A percentile compares a stretch with the other conserved stretches of the same genome.
Evolutionary conservation across 2,329 filamentous ascomycete species (phyloP).

Genomic region (Diatrype stigma): DNA sequence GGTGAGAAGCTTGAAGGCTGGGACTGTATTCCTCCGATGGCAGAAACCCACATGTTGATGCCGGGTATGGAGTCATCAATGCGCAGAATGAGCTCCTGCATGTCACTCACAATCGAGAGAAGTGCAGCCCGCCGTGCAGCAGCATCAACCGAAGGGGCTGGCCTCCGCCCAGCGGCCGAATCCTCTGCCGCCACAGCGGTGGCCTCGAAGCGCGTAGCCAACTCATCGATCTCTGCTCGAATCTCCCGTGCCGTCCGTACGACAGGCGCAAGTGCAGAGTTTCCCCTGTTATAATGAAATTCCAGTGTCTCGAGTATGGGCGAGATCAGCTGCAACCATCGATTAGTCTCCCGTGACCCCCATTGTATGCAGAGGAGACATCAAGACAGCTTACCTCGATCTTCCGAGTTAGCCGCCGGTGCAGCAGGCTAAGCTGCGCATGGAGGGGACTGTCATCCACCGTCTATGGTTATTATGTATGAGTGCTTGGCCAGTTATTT

Average conservation of each 20-base stretch:
- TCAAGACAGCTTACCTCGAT: conserved; percentile 76
- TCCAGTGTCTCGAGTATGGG: conserved; percentile 30
- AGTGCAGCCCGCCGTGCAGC: conserved; percentile 62
- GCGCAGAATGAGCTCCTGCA: conserved; percentile 67
- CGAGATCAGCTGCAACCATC: conserved; percentile 22
- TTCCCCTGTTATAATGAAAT: conserved; percentile 46
- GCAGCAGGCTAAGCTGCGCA: conserved; percentile 64
- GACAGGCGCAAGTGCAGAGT: conserved; percentile 71
- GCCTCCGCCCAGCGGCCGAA: conserved; percentile 44
- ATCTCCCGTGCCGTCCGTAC: conserved; percentile 78
- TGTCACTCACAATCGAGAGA: conserved; percentile 66
- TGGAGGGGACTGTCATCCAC: conserved; percentile 68
- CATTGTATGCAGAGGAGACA: too few species aligned
- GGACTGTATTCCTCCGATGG: conserved; percentile 82
- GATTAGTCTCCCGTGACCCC: conserved; percentile 3
- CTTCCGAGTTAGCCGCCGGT: conserved; percentile 74
- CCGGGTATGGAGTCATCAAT: conserved; percentile 91
- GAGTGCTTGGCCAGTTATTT: not conserved
- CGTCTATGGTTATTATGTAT: conserved; percentile 32
- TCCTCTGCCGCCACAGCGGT: conserved; percentile 57
- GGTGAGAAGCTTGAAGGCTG: conserved; percentile 82
- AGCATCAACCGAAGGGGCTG: conserved; percentile 42
- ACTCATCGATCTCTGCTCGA: conserved; percentile 73
- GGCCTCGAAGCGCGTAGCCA: conserved; percentile 70
- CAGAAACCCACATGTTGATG: conserved; percentile 89